phyloP scores from a whole-genome alignment of 2,329 filamentous ascomycete species.

The Verticillium zaregamsianum region DNA sequence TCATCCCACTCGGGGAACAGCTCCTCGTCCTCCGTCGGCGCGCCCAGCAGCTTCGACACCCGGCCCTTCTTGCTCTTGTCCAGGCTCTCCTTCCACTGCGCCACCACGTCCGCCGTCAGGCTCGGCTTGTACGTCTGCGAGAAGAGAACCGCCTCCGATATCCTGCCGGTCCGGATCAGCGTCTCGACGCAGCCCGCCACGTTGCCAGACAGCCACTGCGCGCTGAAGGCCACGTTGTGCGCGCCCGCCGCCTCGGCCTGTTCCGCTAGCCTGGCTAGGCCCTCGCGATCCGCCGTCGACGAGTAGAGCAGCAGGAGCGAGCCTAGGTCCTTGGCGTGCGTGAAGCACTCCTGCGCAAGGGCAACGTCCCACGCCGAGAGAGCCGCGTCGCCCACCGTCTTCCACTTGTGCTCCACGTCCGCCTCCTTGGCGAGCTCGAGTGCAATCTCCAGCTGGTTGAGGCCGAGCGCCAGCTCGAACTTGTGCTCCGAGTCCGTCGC shows the following conservation, averaged over 20 bases:
- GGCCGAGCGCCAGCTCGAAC: conserved; percentile 82
- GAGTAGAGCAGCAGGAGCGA: conserved; percentile 85
- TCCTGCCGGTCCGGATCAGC: conserved; percentile 71
- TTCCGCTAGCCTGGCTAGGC: conserved; percentile 65
- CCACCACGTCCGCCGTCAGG: conserved; percentile 61
- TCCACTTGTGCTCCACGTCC: conserved; percentile 96
- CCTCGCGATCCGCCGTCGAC: conserved; percentile 73
- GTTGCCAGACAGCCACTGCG: conserved; percentile 82
- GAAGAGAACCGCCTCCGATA: conserved; percentile 85
- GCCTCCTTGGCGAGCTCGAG: conserved; percentile 78
- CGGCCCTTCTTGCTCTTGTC: conserved; percentile 84
- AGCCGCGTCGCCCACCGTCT: conserved; percentile 90
- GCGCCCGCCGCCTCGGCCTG: conserved; percentile 73
- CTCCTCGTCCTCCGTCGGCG: conserved; percentile 78
- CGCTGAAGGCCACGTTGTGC: conserved; percentile 91
- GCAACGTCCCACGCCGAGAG: conserved; percentile 80
- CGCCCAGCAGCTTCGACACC: conserved; percentile 76
- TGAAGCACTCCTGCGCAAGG: conserved; percentile 90
- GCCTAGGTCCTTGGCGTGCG: conserved; percentile 83
- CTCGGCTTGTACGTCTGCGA: conserved; percentile 94
- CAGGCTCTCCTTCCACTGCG: conserved; percentile 76
- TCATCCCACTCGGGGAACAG: conserved; percentile 97
- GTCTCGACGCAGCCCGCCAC: conserved; percentile 77
- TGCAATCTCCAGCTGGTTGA: conserved; percentile 82
- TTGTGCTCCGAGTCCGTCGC: conserved; percentile 95